Base-by-base conservation (phyloP, 1,284 basidiomycete genomes). In the Entoloma clypeatum region DNA sequence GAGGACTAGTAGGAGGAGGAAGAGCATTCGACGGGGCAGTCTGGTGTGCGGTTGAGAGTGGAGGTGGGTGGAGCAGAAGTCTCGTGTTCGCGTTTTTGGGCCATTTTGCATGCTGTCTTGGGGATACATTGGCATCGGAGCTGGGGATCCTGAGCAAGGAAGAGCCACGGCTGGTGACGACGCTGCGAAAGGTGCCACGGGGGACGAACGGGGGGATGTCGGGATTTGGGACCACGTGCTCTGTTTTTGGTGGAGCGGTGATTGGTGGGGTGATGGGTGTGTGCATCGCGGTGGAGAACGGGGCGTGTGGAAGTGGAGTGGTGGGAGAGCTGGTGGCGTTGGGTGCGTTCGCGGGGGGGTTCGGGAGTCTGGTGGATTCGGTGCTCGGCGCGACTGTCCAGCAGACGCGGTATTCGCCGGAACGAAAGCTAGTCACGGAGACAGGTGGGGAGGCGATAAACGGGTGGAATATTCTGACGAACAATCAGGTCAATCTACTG, bases 161-260 rank as follows among this genome's bases (percentile, higher is more conserved):
- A 3, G 71, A 71, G 4, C 92, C 92, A 0, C 61, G 79, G 28
- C 75, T 93, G 21, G 76, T 92, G 52, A 90, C 90, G 2, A 91
- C 85, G 1, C 60, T 84, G 33, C 69, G 71, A 43, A 51, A 64
- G 0, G 90, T 94, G 0, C 92, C 92, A 1, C 83, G 86, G 0
- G 94, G 94, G 1, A 96, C 94, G 1, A 97, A 98, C 57, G 94
- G 94, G 7, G 94, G 77, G 1, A 74, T 97, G 48, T 88, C 88
- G 1, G 41, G 72, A 0, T 73, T 78, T 31, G 94, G 94, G 6
- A 88, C 89, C 0, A 46, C 77, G 2, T 82, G 84, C 7, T 91
- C 88, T 1, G 63, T 83, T 2, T 57, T 71, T 1, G 94, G 94
- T 1, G 94, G 94, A 1, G 56, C 72, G 1, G 54, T 84, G 2